These are phyloP conservation scores for Ogataea nitratoaversa DNA, from an alignment of 805 yeast species.

Conservation along the genomic window DNA sequence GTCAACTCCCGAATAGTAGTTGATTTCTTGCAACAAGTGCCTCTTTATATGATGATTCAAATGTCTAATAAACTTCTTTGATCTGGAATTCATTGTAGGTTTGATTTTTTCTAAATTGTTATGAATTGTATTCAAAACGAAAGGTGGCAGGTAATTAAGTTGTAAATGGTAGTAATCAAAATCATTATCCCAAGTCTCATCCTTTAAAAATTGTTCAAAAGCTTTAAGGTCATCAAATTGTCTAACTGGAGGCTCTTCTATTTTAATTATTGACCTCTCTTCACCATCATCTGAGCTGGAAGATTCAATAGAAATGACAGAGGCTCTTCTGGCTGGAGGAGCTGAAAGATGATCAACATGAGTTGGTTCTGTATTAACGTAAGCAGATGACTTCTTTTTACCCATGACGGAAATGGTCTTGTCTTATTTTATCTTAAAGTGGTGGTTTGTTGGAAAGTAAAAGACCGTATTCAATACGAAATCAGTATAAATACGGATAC, in stretches of 20 bases:
- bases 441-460: background rate
- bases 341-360: slow-evolving; percentile 26
- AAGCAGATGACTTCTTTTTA: slow-evolving; percentile 14
- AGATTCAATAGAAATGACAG: slow-evolving; percentile 10
- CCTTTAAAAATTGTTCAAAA: slow-evolving; percentile 58
- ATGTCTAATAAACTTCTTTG: slow-evolving; percentile 63
- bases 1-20: slow-evolving; percentile 47
- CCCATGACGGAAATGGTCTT: slow-evolving; percentile 9
- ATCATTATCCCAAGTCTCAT: slow-evolving; percentile 39
- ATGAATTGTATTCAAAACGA: slow-evolving; percentile 57
- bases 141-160: slow-evolving; percentile 37
- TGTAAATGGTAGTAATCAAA: slow-evolving; percentile 20
- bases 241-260: slow-evolving; percentile 22
- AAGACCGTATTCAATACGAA: background rate
- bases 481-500: no score
- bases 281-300: slow-evolving; percentile 4
- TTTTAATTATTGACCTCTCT: slow-evolving; percentile 2
- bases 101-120: slow-evolving; percentile 65
- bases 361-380: slow-evolving; percentile 27
- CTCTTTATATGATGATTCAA: slow-evolving; percentile 68
- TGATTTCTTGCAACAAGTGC: slow-evolving; percentile 60
- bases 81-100: slow-evolving; percentile 64
- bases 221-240: slow-evolving; percentile 55
- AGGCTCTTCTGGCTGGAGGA: slow-evolving; percentile 15
- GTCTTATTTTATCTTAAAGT: no score